Evolutionary conservation across 2,329 filamentous ascomycete species (phyloP).

Genomic region (Xylaria sp.): DNA sequence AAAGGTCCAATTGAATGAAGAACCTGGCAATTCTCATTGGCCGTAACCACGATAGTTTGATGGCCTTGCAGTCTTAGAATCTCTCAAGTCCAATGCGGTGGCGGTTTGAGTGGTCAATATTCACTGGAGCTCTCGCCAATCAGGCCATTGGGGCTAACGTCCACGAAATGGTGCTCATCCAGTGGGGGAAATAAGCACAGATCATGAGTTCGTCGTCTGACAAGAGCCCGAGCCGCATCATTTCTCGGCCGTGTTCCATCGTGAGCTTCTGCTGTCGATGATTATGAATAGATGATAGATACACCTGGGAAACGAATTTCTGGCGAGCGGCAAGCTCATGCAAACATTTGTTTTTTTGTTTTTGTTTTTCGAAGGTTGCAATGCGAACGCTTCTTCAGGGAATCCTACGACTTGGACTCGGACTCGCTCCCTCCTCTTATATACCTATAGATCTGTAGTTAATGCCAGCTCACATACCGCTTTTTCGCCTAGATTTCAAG

Average conservation of each 20-base stretch:
- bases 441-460: slow-evolving; percentile 36
- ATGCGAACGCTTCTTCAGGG: slow-evolving; percentile 14
- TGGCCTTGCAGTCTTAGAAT: slow-evolving; percentile 43
- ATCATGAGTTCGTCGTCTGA: slow-evolving; percentile 52
- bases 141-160: slow-evolving; percentile 43
- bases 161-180: slow-evolving; percentile 38
- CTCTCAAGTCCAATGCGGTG: slow-evolving; percentile 44
- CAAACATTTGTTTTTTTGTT: slow-evolving; percentile 3
- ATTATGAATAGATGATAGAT: slow-evolving; percentile 3
- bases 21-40: slow-evolving; percentile 43
- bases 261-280: slow-evolving; percentile 26
- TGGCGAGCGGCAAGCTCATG: slow-evolving; percentile 4
- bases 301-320: slow-evolving; percentile 6
- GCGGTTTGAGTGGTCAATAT: slow-evolving; percentile 48
- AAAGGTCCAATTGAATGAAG: slow-evolving; percentile 32
- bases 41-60: slow-evolving; percentile 40
- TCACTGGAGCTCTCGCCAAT: slow-evolving; percentile 49
- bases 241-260: slow-evolving; percentile 28
- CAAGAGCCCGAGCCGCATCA: slow-evolving; percentile 46
- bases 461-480: slow-evolving; percentile 50
- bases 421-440: slow-evolving; percentile 40
- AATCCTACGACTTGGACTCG: slow-evolving; percentile 26
- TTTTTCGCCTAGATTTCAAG: slow-evolving; percentile 50
- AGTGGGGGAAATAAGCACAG: slow-evolving; percentile 49
- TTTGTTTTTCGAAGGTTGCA: slow-evolving; percentile 10